Evolutionary conservation across 805 yeast species (phyloP).

Genomic region (Maudiozyma barnettii): DNA sequence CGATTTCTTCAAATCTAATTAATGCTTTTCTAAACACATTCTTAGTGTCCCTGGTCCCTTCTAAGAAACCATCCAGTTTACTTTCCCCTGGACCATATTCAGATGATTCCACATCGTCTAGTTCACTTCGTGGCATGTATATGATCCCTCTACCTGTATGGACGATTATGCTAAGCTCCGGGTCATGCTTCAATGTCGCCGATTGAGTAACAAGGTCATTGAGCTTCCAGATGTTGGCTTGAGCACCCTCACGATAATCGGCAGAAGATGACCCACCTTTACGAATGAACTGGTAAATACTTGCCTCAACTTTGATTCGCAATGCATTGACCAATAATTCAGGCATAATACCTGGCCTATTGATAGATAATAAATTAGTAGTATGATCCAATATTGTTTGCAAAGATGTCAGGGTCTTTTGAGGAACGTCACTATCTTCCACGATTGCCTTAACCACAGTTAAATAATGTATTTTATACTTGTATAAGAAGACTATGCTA

Average conservation of each 20-base stretch:
- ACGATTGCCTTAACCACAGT: neutral
- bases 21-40: conserved; percentile 14
- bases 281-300: neutral
- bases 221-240: conserved; percentile 2
- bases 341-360: no score
- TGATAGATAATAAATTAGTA: no score
- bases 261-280: neutral
- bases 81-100: neutral
- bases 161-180: conserved; percentile 17
- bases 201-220: conserved; percentile 8
- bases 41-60: conserved; percentile 7
- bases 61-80: conserved; percentile 6
- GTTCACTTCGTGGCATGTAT: conserved; percentile 1
- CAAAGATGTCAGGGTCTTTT: no score
- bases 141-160: conserved; percentile 11
- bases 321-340: no score
- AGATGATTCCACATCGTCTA: neutral
- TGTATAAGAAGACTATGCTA: no score
- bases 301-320: no score
- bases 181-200: conserved; percentile 15
- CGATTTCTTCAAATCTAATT: conserved; percentile 15
- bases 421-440: neutral
- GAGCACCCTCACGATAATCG: neutral
- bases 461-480: neutral
- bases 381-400: no score